Conservation (phyloP, 345 rosid species). For the Mangifera indica region DNA sequence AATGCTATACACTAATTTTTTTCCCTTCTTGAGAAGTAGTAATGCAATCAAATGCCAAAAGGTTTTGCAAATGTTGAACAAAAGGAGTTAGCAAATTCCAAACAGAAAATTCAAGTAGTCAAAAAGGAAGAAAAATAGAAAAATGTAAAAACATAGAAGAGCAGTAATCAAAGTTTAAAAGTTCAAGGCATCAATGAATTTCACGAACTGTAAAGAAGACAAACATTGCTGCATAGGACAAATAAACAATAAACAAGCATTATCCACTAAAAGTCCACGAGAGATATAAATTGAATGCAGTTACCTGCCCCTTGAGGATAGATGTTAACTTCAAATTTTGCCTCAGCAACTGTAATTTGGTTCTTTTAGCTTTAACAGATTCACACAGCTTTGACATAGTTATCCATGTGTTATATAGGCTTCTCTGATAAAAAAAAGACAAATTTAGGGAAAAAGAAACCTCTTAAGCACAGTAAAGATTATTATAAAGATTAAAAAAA, state of each 20-base stretch:
- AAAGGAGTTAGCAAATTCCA: no score
- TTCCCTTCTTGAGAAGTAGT: not conserved
- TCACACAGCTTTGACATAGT: slow-evolving; percentile 61
- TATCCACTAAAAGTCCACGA: not conserved
- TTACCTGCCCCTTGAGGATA: slow-evolving; percentile 71
- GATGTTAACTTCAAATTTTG: slow-evolving; percentile 62
- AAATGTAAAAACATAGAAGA: no score
- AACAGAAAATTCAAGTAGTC: no score
- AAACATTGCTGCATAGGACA: no score
- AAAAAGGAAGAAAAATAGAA: no score
- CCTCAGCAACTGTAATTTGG: slow-evolving; percentile 57
- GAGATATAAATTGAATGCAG: slow-evolving; percentile 18
- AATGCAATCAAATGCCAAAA: not conserved
- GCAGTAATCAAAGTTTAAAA: not conserved
- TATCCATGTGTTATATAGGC: slow-evolving; percentile 53
- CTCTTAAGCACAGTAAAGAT: not conserved
- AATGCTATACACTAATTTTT: not conserved
- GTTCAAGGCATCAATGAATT: not conserved
- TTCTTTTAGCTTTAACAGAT: slow-evolving; percentile 65
- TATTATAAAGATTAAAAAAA: slow-evolving; percentile 1
- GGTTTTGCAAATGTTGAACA: no score
- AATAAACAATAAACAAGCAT: not conserved
- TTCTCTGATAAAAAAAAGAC: slow-evolving; percentile 53
- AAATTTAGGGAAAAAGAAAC: not conserved
- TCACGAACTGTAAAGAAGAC: not conserved